Evolutionary conservation across 2,329 filamentous ascomycete species (phyloP).

Genomic region (Didymella pomorum): DNA sequence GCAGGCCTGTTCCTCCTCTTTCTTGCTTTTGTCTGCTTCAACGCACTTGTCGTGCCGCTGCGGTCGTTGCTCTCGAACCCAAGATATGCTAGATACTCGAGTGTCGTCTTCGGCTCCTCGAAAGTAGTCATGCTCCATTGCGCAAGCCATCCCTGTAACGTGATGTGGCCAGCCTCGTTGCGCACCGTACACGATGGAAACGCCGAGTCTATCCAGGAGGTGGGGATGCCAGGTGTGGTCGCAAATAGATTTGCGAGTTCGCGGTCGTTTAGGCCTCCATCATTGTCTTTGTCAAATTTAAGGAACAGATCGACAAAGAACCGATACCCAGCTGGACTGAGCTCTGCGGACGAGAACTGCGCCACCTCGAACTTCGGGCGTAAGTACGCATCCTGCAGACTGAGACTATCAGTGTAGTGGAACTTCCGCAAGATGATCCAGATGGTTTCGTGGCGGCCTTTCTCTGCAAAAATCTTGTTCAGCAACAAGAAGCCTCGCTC

Average conservation of each 20-base stretch:
- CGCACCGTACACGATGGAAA: conserved; percentile 95
- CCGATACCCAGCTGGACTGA: conserved; percentile 91
- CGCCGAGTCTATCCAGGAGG: conserved; percentile 84
- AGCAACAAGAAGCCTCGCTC: conserved; percentile 84
- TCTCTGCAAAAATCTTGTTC: conserved; percentile 96
- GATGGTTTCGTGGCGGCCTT: conserved; percentile 96
- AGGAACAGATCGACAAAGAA: conserved; percentile 98
- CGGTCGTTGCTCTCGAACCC: conserved; percentile 84
- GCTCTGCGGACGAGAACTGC: conserved; percentile 87
- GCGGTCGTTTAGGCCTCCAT: conserved; percentile 86
- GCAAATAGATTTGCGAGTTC: conserved; percentile 89
- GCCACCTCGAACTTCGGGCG: conserved; percentile 95
- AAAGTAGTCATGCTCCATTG: conserved; percentile 99
- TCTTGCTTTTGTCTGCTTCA: conserved; percentile 91
- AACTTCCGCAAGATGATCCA: conserved; percentile 97
- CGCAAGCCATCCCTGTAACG: conserved; percentile 94
- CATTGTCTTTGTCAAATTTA: conserved; percentile 95
- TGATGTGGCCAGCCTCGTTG: conserved; percentile 94
- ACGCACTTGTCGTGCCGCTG: conserved; percentile 79
- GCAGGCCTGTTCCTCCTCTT: conserved; percentile 84
- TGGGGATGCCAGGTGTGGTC: conserved; percentile 87
- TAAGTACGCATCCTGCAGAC: conserved; percentile 87
- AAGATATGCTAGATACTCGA: conserved; percentile 95
- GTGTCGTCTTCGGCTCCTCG: conserved; percentile 89
- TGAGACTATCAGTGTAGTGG: conserved; percentile 94